A percentile compares a stretch with the other conserved stretches of the same genome.
phyloP scores from a whole-genome alignment of 2,329 filamentous ascomycete genomes.

The Trichoderma hamatum region DNA sequence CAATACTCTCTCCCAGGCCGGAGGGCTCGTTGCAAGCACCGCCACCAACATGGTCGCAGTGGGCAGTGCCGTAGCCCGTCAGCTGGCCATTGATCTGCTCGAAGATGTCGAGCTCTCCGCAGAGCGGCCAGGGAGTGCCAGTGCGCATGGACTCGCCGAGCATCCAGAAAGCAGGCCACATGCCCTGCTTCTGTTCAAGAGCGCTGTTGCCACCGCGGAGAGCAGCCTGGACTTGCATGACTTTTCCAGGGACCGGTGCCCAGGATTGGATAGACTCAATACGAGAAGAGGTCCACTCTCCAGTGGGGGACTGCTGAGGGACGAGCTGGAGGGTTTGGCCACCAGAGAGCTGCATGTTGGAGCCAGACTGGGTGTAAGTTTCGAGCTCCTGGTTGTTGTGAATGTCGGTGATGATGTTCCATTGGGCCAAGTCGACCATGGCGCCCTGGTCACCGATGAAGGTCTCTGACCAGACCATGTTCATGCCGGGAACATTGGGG shows the following conservation, averaged over 20 bases:
- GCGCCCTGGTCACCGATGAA: slow-evolving; percentile 48
- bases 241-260: slow-evolving; percentile 45
- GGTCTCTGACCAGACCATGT: slow-evolving; percentile 49
- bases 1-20: slow-evolving; percentile 43
- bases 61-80: slow-evolving; percentile 51
- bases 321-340: slow-evolving; percentile 56
- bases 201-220: slow-evolving; percentile 48
- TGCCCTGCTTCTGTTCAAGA: slow-evolving; percentile 48
- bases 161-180: slow-evolving; percentile 60
- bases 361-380: slow-evolving; percentile 48
- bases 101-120: slow-evolving; percentile 56
- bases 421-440: slow-evolving; percentile 43
- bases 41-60: slow-evolving; percentile 50
- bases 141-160: slow-evolving; percentile 51
- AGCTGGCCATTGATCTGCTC: slow-evolving; percentile 53
- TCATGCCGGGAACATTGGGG: slow-evolving; percentile 47
- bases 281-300: slow-evolving; percentile 54
- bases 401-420: slow-evolving; percentile 51
- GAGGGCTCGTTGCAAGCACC: slow-evolving; percentile 53
- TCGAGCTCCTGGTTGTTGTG: slow-evolving; percentile 54
- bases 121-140: slow-evolving; percentile 52
- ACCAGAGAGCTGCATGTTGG: slow-evolving; percentile 55
- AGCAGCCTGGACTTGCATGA: slow-evolving; percentile 49
- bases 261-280: slow-evolving; percentile 53
- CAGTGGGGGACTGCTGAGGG: slow-evolving; percentile 45